These are phyloP conservation scores for Debaryomyces robertsiae DNA, from an alignment of 1,139 yeast genomes.

Conservation along the genomic window DNA sequence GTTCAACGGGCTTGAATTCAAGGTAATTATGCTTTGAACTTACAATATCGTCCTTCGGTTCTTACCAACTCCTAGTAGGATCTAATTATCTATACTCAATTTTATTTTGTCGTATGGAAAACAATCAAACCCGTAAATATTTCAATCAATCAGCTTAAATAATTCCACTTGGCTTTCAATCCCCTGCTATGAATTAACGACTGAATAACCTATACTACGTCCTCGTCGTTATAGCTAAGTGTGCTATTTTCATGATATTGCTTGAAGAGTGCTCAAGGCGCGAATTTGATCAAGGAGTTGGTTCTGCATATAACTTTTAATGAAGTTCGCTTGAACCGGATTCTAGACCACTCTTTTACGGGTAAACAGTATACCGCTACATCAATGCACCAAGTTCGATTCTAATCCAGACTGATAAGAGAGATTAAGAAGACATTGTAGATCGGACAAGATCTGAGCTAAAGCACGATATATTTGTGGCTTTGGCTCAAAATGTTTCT, in stretches of 20 bases:
- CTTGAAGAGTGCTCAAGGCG: constrained; percentile 8
- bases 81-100: constrained; percentile 3
- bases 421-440: no score
- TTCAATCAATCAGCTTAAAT: constrained; percentile 8
- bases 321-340: not conserved
- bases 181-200: constrained; percentile 2
- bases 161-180: not conserved
- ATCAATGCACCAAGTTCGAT: not conserved
- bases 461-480: no score
- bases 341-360: constrained; percentile 4
- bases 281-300: constrained; percentile 6
- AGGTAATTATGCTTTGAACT: not conserved
- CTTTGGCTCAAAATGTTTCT: no score
- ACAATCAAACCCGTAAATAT: constrained; percentile 2
- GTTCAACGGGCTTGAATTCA: not conserved
- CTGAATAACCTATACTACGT: constrained; percentile 2
- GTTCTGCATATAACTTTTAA: constrained; percentile 3
- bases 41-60: not conserved
- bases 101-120: not conserved
- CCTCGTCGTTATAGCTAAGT: constrained; percentile 6
- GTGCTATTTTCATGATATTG: constrained; percentile 6
- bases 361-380: not conserved
- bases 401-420: no score
- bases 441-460: no score
- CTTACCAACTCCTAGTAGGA: constrained; percentile 1